These are phyloP conservation scores for Corymbia maculata DNA, from an alignment of 345 rosid genomes.

Conservation along the genomic window DNA sequence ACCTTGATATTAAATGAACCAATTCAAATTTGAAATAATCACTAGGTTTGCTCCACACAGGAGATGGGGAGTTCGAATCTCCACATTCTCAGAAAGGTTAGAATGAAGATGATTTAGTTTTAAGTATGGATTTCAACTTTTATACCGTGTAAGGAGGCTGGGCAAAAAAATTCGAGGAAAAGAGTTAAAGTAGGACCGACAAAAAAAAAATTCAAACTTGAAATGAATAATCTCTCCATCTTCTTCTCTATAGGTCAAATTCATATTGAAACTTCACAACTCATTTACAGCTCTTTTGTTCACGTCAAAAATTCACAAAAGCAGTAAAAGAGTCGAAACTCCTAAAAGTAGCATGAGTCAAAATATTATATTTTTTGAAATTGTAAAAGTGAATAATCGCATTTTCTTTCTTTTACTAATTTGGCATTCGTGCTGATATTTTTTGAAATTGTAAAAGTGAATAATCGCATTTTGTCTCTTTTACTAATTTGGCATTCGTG, in stretches of 20 bases:
- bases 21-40: background rate
- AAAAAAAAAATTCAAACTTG: background rate
- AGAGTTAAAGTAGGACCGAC: no score
- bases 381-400: background rate
- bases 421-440: no score
- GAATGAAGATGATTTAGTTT: no score
- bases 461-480: background rate
- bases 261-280: background rate
- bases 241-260: background rate
- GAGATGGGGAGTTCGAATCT: no score
- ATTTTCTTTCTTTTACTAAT: background rate
- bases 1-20: background rate
- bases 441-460: background rate
- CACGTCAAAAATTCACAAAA: background rate
- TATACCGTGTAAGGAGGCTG: no score
- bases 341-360: background rate
- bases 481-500: no score
- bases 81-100: no score
- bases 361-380: no score
- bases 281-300: background rate
- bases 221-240: background rate
- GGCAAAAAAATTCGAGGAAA: no score
- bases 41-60: no score
- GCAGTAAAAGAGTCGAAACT: background rate
- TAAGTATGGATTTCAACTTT: no score